Evolutionary conservation across 805 yeast genomes (phyloP), one percentile per base, ranked within the genome.

Genomic region (Martiniozyma abietophila): DNA sequence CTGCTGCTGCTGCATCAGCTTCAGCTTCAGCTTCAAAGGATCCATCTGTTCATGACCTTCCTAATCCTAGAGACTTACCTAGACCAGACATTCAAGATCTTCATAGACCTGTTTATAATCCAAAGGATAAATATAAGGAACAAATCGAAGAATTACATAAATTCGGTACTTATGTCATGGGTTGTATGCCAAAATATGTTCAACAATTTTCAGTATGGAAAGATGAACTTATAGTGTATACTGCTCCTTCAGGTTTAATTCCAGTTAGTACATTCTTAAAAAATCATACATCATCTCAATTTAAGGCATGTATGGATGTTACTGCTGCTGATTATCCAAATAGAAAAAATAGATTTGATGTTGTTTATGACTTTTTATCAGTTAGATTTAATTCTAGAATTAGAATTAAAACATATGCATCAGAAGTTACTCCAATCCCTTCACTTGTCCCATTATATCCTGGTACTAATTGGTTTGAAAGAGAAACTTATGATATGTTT

Each of bases 181-280:
- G 83, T 7, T 72, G 82, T 43, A 53, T 84, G 61, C 95, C 95
- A 31, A 84, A 82, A 58, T 81, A 63, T 51, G 69, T 84, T 42
- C 94, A 84, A 62, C 80, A 80, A 56, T 84, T 82, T 49, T 67
- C 83, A 5, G 95, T 84, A 31, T 84, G 94, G 95, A 84, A 84
- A 59, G 94, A 84, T 54, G 95, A 84, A 61, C 71, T 84, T 55
- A 71, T 79, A 28, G 58, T 84, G 33, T 77, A 75, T 56, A 73
- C 80, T 40, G 80, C 85, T 3, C 95, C 95, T 29, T 60, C 71
- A 17, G 88, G 85, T 6, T 56, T 84, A 36, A 65, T 74, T 44
- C 92, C 85, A n/a, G 75, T 75, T 39, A 59, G 77, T 55, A 59
- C 71, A 16, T 84, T 80, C 52, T 65, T 84, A 58, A 74, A 72